These are phyloP conservation scores for Aphanocladium album DNA, from an alignment of 2,329 filamentous ascomycete genomes.

Conservation along the genomic window DNA sequence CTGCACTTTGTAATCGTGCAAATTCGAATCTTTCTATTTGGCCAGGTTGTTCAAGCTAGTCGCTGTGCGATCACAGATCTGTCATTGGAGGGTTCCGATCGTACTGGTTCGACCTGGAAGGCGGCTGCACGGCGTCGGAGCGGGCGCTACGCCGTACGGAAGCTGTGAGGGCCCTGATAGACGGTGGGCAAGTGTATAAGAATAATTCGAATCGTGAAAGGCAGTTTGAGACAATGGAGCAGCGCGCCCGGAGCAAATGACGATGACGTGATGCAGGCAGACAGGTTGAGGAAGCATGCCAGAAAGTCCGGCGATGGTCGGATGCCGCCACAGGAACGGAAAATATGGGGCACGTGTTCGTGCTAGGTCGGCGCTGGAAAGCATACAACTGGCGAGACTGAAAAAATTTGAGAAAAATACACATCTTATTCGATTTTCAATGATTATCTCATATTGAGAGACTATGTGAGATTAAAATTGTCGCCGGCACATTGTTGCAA, in stretches of 20 bases:
- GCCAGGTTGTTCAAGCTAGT: background rate
- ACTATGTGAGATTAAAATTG: too few species aligned
- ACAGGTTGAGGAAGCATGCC: background rate
- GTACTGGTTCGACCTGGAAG: background rate
- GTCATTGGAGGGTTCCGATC: background rate
- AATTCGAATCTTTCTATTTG: background rate
- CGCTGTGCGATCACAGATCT: background rate
- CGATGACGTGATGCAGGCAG: background rate
- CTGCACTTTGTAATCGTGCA: background rate
- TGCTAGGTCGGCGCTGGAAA: background rate
- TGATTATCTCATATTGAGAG: too few species aligned
- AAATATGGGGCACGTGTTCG: constrained; percentile 2
- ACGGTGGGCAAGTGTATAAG: background rate
- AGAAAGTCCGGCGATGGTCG: background rate
- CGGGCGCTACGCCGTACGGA: background rate
- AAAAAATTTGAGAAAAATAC: background rate
- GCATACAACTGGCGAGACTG: background rate
- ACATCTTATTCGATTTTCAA: too few species aligned
- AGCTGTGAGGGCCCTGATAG: background rate
- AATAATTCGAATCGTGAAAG: background rate
- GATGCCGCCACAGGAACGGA: background rate
- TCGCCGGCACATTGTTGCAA: background rate
- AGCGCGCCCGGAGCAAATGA: background rate
- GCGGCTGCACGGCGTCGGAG: background rate
- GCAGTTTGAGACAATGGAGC: background rate